Evolutionary conservation across 371 early-diverging fungal genomes (phyloP).

Genomic region (Circinella umbellata): DNA sequence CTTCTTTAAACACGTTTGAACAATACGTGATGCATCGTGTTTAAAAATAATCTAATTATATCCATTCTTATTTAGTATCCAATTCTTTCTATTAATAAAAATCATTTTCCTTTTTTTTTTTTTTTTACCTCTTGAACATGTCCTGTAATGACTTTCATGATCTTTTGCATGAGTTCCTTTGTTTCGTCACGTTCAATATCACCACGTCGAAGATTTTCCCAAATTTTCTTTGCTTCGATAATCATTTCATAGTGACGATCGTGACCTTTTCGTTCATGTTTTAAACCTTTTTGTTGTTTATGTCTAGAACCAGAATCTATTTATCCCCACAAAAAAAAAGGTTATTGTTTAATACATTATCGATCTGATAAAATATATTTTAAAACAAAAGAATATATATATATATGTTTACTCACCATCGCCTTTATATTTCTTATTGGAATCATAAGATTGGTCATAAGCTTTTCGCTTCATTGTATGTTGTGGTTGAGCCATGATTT

Average conservation of each 20-base stretch:
- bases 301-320: conserved; percentile 15
- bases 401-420: background rate
- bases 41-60: conserved; percentile 82
- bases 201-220: conserved; percentile 88
- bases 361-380: background rate
- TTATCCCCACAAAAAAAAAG: background rate
- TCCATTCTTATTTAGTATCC: background rate
- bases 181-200: conserved; percentile 71
- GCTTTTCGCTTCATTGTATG: conserved; percentile 2
- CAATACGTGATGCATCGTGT: conserved; percentile 94
- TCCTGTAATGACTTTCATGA: conserved; percentile 85
- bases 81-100: too few species aligned
- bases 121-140: conserved; percentile 76
- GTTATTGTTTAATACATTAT: too few species aligned
- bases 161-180: conserved; percentile 67
- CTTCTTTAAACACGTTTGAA: conserved; percentile 91
- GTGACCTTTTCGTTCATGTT: conserved; percentile 68
- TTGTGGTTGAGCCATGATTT: background rate
- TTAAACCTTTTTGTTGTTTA: conserved; percentile 16
- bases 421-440: background rate
- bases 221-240: conserved; percentile 75
- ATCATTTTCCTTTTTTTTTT: too few species aligned
- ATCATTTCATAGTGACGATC: conserved; percentile 79
- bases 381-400: background rate
- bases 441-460: background rate